A percentile compares a stretch with the other conserved stretches of the same genome.
phyloP scores from a whole-genome alignment of 208 protist species.

The Acanthamoeba triangularis region DNA sequence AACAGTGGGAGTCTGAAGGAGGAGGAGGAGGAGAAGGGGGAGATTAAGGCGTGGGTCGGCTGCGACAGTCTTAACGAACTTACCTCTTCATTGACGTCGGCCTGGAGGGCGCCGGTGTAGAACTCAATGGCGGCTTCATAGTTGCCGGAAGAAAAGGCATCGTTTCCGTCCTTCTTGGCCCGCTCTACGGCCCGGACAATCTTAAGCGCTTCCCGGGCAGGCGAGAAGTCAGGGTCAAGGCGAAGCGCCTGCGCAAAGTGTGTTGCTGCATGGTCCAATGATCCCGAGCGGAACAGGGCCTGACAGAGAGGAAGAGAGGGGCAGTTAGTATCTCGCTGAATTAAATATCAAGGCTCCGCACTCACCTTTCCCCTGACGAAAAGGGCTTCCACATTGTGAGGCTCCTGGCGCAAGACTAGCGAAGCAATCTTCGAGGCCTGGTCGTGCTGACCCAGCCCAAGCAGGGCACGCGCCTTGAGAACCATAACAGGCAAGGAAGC shows the following conservation, averaged over 20 bases:
- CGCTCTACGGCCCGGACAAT: constrained; percentile 14
- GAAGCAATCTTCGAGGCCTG: constrained; percentile 77
- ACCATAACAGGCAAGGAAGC: constrained; percentile 15
- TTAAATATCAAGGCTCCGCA: too few relatives aligned
- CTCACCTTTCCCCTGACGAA: constrained; percentile 40
- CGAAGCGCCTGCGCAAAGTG: constrained; percentile 79
- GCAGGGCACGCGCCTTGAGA: constrained; percentile 73
- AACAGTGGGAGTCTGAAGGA: not conserved
- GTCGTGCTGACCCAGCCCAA: constrained; percentile 72
- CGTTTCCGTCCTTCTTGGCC: constrained; percentile 87
- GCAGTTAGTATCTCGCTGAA: not conserved
- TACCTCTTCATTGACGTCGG: constrained; percentile 79
- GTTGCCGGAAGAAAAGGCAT: constrained; percentile 78
- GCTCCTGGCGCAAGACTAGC: constrained; percentile 81
- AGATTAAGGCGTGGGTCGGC: too few relatives aligned
- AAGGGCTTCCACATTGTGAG: constrained; percentile 80
- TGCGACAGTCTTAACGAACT: not conserved
- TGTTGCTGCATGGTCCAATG: constrained; percentile 65
- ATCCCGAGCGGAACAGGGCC: constrained; percentile 79
- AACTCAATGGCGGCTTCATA: constrained; percentile 78
- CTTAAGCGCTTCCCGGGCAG: constrained; percentile 79
- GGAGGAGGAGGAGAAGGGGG: not conserved
- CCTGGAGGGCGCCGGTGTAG: constrained; percentile 81
- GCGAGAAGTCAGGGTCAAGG: constrained; percentile 82
- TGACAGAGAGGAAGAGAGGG: not conserved